A percentile compares a stretch with the other conserved stretches of the same genome.
Evolutionary conservation across 768 basidiomycete species (phyloP).

Genomic region (Kwoniella dendrophila): DNA sequence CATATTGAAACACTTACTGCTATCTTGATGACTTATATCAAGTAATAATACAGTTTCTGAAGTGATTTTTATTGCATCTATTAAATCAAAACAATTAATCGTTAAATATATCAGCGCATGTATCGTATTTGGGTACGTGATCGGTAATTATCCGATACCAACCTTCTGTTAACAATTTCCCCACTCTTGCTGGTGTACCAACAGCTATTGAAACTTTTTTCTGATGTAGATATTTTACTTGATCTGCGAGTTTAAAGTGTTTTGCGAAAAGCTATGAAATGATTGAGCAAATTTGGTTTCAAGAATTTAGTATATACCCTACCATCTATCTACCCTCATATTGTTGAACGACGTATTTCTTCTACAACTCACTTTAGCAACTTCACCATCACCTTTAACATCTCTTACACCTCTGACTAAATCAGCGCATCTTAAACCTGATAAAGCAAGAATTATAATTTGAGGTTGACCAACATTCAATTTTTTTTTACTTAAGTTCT

Average conservation of each 20-base stretch:
- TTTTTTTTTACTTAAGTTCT: slow-evolving; percentile 68
- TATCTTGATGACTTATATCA: slow-evolving; percentile 42
- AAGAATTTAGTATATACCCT: neutral
- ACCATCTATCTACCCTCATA: neutral
- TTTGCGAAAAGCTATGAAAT: slow-evolving; percentile 86
- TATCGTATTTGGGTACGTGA: slow-evolving; percentile 2
- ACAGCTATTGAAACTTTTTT: slow-evolving; percentile 88
- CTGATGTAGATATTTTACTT: slow-evolving; percentile 75
- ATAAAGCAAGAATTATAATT: slow-evolving; percentile 77
- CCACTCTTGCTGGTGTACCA: slow-evolving; percentile 88
- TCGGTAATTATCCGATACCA: slow-evolving; percentile 19
- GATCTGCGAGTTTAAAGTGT: slow-evolving; percentile 87
- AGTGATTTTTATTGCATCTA: slow-evolving; percentile 43
- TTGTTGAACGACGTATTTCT: neutral
- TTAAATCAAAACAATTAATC: neutral
- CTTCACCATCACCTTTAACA: slow-evolving; percentile 75
- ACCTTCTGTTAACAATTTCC: slow-evolving; percentile 67
- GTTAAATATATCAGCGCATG: neutral
- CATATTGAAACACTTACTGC: slow-evolving; percentile 44
- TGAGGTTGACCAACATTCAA: slow-evolving; percentile 73
- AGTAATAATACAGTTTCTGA: slow-evolving; percentile 43
- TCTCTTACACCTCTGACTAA: slow-evolving; percentile 61
- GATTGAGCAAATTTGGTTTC: too few species aligned
- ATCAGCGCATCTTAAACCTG: slow-evolving; percentile 91
- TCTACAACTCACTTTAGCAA: slow-evolving; percentile 66